Evolutionary conservation across 192 early-diverging fungal species (phyloP).

Genomic region (Diversispora epigaea): DNA sequence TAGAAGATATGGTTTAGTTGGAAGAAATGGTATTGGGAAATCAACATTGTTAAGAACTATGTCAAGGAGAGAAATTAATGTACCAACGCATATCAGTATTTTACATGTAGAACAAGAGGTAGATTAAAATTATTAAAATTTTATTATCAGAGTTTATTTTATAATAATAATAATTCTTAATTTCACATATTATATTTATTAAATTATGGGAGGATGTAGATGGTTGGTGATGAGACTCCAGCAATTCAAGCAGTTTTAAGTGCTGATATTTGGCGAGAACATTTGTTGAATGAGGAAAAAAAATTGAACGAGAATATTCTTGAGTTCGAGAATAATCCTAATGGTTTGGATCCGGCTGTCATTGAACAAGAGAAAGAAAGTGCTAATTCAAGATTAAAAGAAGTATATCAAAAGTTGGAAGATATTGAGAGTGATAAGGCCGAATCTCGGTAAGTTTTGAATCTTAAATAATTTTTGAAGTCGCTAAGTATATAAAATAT

Average conservation of each 20-base stretch:
- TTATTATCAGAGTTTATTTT: neutral
- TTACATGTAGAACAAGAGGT: slow-evolving; percentile 98
- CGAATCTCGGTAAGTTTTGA: slow-evolving; percentile 67
- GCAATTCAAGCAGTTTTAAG: slow-evolving; percentile 88
- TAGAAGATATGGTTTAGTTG: slow-evolving; percentile 93
- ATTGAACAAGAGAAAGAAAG: slow-evolving; percentile 51
- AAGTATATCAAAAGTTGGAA: slow-evolving; percentile 80
- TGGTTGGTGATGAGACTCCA: slow-evolving; percentile 84
- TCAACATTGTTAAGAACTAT: slow-evolving; percentile 78
- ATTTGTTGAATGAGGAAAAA: slow-evolving; percentile 84
- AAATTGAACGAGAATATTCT: slow-evolving; percentile 56
- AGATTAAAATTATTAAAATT: slow-evolving; percentile 7
- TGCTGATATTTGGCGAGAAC: slow-evolving; percentile 91
- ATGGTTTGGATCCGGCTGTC: slow-evolving; percentile 52
- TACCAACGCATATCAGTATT: slow-evolving; percentile 90
- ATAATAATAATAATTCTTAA: neutral
- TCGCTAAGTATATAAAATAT: neutral
- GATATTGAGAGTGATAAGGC: slow-evolving; percentile 98
- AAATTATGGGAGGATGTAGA: slow-evolving; percentile 45
- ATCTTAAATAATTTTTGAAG: neutral
- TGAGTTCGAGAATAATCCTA: slow-evolving; percentile 50
- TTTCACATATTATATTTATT: slow-evolving; percentile 12
- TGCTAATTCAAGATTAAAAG: slow-evolving; percentile 65
- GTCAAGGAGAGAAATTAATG: slow-evolving; percentile 78
- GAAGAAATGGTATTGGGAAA: slow-evolving; percentile 88